phyloP scores from a whole-genome alignment of 768 basidiomycete genomes.

The Lentinula detonsa region DNA sequence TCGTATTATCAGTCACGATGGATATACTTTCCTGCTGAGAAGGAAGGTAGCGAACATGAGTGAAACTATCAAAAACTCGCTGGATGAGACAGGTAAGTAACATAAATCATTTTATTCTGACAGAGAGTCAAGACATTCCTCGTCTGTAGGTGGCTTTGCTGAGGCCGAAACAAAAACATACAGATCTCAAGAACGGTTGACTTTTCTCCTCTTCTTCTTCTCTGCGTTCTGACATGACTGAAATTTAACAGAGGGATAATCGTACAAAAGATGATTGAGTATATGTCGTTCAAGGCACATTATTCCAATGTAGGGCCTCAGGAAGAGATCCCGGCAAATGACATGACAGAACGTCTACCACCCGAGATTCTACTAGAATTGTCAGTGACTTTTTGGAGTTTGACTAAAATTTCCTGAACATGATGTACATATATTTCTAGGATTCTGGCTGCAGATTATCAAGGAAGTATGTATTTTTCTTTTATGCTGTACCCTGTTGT shows the following conservation, averaged over 20 bases:
- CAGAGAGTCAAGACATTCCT: background rate
- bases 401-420: background rate
- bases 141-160: constrained; percentile 54
- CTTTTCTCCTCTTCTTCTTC: background rate
- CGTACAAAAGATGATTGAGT: constrained; percentile 85
- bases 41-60: constrained; percentile 73
- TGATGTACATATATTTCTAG: constrained; percentile 21
- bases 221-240: background rate
- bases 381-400: constrained; percentile 40
- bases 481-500: too few relatives aligned
- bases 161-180: constrained; percentile 72
- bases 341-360: constrained; percentile 77
- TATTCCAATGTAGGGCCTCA: constrained; percentile 66
- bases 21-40: constrained; percentile 73
- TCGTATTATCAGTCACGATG: constrained; percentile 69
- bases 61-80: constrained; percentile 76
- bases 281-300: constrained; percentile 78
- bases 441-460: constrained; percentile 59
- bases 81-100: constrained; percentile 61
- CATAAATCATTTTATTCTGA: background rate
- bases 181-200: constrained; percentile 55
- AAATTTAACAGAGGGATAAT: constrained; percentile 47
- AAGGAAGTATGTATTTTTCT: constrained; percentile 41
- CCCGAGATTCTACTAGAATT: constrained; percentile 87
- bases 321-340: constrained; percentile 71